These are phyloP conservation scores for Mycena chlorophos DNA, from an alignment of 768 basidiomycete genomes.

Conservation along the genomic window DNA sequence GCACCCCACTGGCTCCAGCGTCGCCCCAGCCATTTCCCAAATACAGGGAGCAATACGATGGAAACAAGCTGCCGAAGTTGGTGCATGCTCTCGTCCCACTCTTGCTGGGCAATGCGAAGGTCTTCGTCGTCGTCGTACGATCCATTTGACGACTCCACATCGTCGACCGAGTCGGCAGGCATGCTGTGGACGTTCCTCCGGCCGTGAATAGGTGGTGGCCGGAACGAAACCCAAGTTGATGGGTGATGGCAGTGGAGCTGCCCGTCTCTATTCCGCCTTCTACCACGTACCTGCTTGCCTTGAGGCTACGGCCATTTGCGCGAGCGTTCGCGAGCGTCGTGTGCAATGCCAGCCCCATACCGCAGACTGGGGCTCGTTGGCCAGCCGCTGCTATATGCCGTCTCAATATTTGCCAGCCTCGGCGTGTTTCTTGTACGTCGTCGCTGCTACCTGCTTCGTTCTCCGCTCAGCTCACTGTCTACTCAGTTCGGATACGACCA, in stretches of 20 bases:
- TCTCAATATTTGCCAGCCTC: slow-evolving; percentile 79
- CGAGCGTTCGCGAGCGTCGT: too few relatives aligned
- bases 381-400: slow-evolving; percentile 73
- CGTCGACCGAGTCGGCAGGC: slow-evolving; percentile 64
- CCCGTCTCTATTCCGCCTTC: slow-evolving; percentile 1
- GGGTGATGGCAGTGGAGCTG: slow-evolving; percentile 51
- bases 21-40: slow-evolving; percentile 88
- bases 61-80: slow-evolving; percentile 82
- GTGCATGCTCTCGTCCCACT: slow-evolving; percentile 89
- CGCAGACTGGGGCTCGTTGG: slow-evolving; percentile 61
- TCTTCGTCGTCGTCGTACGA: slow-evolving; percentile 72
- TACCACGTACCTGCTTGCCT: not conserved
- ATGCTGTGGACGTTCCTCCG: slow-evolving; percentile 39
- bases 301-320: not conserved
- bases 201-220: slow-evolving; percentile 20
- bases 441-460: slow-evolving; percentile 4
- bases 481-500: slow-evolving; percentile 85
- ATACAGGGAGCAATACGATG: slow-evolving; percentile 77
- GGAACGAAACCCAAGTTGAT: slow-evolving; percentile 35
- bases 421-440: slow-evolving; percentile 79
- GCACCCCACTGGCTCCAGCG: slow-evolving; percentile 84
- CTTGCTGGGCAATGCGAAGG: slow-evolving; percentile 74
- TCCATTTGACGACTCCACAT: slow-evolving; percentile 49
- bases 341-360: slow-evolving; percentile 32
- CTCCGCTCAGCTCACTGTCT: slow-evolving; percentile 7